phyloP scores from a whole-genome alignment of 2,329 filamentous ascomycete species.

The Sodiomyces alkalinus region DNA sequence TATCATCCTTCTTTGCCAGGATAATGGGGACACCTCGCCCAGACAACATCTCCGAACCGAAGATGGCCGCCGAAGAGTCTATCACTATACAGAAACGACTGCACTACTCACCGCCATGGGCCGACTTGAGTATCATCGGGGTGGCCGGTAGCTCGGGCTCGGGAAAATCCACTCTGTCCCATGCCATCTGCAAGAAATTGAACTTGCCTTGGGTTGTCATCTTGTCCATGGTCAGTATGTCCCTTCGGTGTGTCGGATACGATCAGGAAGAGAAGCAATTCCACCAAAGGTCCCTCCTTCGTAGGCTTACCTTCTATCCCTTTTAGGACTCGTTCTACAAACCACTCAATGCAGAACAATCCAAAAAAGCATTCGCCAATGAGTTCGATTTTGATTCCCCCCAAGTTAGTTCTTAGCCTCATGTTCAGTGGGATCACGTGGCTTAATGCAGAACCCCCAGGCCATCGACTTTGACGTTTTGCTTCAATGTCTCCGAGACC shows the following conservation, averaged over 20 bases:
- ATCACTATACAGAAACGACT: conserved; percentile 40
- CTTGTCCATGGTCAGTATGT: conserved; percentile 56
- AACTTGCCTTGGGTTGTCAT: conserved; percentile 98
- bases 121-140: conserved; percentile 89
- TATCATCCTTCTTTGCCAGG: too few species aligned
- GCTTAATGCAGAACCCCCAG: conserved; percentile 18
- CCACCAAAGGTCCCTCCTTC: not conserved
- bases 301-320: not conserved
- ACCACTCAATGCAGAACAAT: conserved; percentile 64
- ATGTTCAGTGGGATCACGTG: not conserved
- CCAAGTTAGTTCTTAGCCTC: conserved; percentile 25
- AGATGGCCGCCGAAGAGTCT: conserved; percentile 13
- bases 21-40: too few species aligned
- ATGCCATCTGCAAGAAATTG: conserved; percentile 78
- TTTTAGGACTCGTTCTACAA: conserved; percentile 95
- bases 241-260: not conserved
- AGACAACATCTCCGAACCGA: not conserved
- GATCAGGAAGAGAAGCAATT: conserved; percentile 1
- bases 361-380: conserved; percentile 67
- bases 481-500: conserved; percentile 61
- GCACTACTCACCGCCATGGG: conserved; percentile 90
- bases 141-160: conserved; percentile 92
- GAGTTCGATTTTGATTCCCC: conserved; percentile 96
- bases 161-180: conserved; percentile 81
- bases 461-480: conserved; percentile 90